These are phyloP conservation scores for Fusarium scirpi DNA, from an alignment of 2,329 filamentous ascomycete genomes.

Conservation along the genomic window DNA sequence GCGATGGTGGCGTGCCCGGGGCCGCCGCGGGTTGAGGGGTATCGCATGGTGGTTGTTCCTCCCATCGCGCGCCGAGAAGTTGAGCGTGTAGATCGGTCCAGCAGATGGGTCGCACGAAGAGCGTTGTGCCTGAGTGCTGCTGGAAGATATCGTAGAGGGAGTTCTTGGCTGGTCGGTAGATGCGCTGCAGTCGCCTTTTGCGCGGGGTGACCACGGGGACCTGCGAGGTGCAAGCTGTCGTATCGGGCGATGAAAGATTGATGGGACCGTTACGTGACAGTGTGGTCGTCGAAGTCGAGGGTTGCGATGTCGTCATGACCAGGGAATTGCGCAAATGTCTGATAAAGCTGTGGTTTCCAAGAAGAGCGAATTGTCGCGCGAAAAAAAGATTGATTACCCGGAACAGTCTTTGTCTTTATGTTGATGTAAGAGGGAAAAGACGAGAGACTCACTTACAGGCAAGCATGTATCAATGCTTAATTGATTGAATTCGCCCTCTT, in stretches of 20 bases:
- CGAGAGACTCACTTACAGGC: no score
- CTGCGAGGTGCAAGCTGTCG: constrained; percentile 46
- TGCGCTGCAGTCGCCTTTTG: constrained; percentile 47
- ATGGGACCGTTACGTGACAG: no score
- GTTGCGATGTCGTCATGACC: no score
- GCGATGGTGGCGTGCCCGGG: constrained; percentile 53
- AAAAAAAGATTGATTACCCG: no score
- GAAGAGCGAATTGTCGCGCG: no score
- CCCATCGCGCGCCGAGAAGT: constrained; percentile 62
- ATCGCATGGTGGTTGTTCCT: constrained; percentile 56
- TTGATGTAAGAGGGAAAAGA: no score
- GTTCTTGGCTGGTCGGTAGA: constrained; percentile 57
- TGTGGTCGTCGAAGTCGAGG: no score
- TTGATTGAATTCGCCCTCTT: no score
- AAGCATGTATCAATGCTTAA: no score
- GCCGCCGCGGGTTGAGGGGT: constrained; percentile 58
- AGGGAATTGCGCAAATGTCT: no score
- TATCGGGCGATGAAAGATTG: constrained; percentile 19
- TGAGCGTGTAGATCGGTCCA: constrained; percentile 66
- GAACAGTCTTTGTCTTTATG: no score
- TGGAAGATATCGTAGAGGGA: constrained; percentile 67
- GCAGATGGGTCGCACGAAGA: constrained; percentile 65
- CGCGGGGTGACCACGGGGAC: constrained; percentile 36
- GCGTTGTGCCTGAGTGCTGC: constrained; percentile 59
- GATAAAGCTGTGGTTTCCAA: no score